Evolutionary conservation across 106 monocot species (phyloP), one percentile per base, ranked within the genome.

Genomic region (Dendrobium officinale): DNA sequence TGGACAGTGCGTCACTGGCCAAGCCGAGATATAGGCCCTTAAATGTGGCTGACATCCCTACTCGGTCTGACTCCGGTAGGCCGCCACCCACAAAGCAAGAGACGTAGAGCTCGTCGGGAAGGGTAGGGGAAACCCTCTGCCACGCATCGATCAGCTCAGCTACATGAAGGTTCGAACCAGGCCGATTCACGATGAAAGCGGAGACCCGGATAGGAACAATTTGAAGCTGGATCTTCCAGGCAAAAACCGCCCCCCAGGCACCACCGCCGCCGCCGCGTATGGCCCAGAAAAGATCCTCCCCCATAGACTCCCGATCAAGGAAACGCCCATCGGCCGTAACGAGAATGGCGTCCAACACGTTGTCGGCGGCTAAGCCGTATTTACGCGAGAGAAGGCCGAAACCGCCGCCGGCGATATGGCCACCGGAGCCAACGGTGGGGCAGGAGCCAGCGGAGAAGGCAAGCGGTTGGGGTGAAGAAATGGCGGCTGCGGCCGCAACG

Each of bases 261-360:
- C 89, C 92, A 6, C 92, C 92, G 51, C 92, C 92, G 4, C 92
- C 92, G 37, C 92, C 92, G 43, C 92, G 85, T 67, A 92, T 84
- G 1, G 89, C 92, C 92, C 92, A 92, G 78, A 89, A 92, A 11
- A 83, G 78, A 47, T 92, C 92, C 76, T 89, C 82, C 24, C 84
- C 87, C 89, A 92, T 89, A 0, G 79, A 24, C 4, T 55, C 74
- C 3, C 86, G 79, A 75, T 79, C 80, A 31, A 90, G 33, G 11
- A 83, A 42, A 0, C 82, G 75, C 26, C 87, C 87, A 1, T 70
- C 43, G 2, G 87, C 11, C 77, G 84, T 80, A 47, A 92, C 41
- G 51, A 92, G 72, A 61, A 92, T 18, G 1, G 89, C 87, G 78
- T 92, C 92, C 41, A 89, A 0, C 11, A 89, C 89, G 76, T 84